Conservation (phyloP, 805 yeast species). For the Spathaspora sp. region DNA sequence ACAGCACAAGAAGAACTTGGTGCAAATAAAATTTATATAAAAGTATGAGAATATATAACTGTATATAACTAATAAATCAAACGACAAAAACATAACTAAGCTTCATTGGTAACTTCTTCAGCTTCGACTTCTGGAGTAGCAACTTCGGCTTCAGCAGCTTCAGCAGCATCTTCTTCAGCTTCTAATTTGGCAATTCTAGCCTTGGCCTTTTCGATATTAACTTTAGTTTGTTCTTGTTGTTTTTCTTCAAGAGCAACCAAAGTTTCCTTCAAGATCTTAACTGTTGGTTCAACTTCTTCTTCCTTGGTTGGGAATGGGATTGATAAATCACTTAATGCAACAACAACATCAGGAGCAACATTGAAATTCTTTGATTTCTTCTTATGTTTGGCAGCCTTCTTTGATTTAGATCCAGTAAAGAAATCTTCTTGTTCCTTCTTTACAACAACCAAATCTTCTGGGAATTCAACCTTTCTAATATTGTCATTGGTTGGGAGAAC, state of each 20-base stretch:
- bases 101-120: slow-evolving; percentile 6
- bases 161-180: slow-evolving; percentile 39
- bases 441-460: slow-evolving; percentile 61
- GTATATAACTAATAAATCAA: not conserved
- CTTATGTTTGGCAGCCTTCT: slow-evolving; percentile 45
- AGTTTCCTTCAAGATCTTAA: slow-evolving; percentile 68
- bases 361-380: slow-evolving; percentile 57
- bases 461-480: slow-evolving; percentile 54
- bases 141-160: slow-evolving; percentile 26
- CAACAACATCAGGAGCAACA: slow-evolving; percentile 77
- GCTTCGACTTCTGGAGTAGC: slow-evolving; percentile 2
- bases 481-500: slow-evolving; percentile 15
- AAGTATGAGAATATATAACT: not conserved
- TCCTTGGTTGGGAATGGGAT: slow-evolving; percentile 74
- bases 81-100: not conserved
- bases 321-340: slow-evolving; percentile 70
- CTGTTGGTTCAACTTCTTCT: slow-evolving; percentile 65
- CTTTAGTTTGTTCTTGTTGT: slow-evolving; percentile 79
- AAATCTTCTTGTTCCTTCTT: slow-evolving; percentile 59
- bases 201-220: slow-evolving; percentile 72
- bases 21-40: not conserved
- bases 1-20: not conserved
- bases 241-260: slow-evolving; percentile 61
- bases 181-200: slow-evolving; percentile 70
- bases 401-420: slow-evolving; percentile 45